phyloP scores from a whole-genome alignment of 2,329 filamentous ascomycete species.

The Ilyonectria mors-panacis region DNA sequence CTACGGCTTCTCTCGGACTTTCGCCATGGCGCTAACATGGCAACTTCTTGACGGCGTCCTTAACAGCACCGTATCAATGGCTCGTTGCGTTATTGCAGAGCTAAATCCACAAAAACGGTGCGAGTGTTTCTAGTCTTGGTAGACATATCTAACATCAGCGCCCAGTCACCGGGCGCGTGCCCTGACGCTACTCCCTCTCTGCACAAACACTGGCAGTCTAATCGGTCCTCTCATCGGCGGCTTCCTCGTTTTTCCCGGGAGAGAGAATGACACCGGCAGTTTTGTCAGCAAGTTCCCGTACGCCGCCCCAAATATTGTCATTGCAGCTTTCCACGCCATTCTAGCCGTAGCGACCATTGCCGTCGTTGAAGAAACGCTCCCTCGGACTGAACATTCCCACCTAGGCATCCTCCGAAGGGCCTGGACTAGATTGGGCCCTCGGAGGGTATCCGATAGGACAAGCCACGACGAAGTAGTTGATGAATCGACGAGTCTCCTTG shows the following conservation, averaged over 20 bases:
- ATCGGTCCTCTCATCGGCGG: background rate
- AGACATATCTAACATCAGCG: background rate
- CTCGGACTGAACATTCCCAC: background rate
- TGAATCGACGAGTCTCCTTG: background rate
- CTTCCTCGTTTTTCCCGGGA: background rate
- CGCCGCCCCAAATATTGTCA: background rate
- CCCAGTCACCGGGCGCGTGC: slow-evolving; percentile 1
- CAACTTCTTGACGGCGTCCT: background rate
- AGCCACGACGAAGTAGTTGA: background rate
- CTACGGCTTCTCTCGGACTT: background rate
- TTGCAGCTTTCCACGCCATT: background rate
- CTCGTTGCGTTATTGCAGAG: background rate
- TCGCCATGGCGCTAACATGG: background rate
- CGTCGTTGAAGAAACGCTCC: background rate
- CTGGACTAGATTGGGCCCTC: background rate
- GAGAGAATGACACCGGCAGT: background rate
- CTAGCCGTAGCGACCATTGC: background rate
- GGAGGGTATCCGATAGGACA: background rate
- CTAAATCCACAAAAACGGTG: slow-evolving; percentile 2
- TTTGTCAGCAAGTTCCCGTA: background rate
- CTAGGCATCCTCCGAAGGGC: background rate
- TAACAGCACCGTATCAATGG: background rate
- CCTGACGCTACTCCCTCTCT: background rate
- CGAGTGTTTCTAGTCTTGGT: background rate
- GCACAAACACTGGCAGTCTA: background rate